Percentiles rank a stretch among this genome's conserved stretches.
These are phyloP conservation scores for Geotrichum klebahnii DNA, from an alignment of 1,139 yeast species.

Conservation along the genomic window DNA sequence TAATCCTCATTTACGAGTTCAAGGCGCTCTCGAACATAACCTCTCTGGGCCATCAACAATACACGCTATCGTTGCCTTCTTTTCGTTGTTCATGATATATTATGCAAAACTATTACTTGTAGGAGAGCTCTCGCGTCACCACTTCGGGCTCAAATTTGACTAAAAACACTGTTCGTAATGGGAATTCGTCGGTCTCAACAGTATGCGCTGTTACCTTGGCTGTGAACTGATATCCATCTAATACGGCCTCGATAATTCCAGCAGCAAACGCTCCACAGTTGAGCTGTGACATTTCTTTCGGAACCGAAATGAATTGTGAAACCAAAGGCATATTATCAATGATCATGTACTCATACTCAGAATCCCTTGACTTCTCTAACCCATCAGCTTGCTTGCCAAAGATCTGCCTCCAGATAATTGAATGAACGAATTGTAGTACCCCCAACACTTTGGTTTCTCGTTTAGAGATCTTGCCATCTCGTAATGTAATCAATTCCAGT, in stretches of 20 bases:
- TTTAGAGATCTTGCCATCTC: constrained; percentile 65
- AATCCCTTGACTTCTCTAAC: constrained; percentile 79
- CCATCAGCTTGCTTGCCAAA: constrained; percentile 86
- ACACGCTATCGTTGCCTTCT: no score
- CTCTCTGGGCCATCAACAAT: no score
- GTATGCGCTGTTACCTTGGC: constrained; percentile 88
- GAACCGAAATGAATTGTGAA: constrained; percentile 72
- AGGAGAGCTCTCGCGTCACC: constrained; percentile 18
- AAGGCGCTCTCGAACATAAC: no score
- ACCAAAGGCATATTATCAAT: constrained; percentile 77
- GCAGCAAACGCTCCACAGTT: constrained; percentile 86
- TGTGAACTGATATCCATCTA: constrained; percentile 74
- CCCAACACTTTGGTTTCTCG: constrained; percentile 74
- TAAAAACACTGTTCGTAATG: constrained; percentile 76
- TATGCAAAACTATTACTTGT: constrained; percentile 12
- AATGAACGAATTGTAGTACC: constrained; percentile 76
- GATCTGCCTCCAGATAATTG: constrained; percentile 73
- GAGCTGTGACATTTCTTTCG: constrained; percentile 72
- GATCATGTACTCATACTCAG: constrained; percentile 72
- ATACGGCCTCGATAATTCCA: constrained; percentile 85
- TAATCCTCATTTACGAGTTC: no score
- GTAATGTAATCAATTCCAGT: constrained; percentile 54
- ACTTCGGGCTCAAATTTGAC: constrained; percentile 51
- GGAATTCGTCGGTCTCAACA: constrained; percentile 60
- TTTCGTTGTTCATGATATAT: background rate